Conservation (phyloP, 1,139 yeast species). For the Taphrina populina region DNA sequence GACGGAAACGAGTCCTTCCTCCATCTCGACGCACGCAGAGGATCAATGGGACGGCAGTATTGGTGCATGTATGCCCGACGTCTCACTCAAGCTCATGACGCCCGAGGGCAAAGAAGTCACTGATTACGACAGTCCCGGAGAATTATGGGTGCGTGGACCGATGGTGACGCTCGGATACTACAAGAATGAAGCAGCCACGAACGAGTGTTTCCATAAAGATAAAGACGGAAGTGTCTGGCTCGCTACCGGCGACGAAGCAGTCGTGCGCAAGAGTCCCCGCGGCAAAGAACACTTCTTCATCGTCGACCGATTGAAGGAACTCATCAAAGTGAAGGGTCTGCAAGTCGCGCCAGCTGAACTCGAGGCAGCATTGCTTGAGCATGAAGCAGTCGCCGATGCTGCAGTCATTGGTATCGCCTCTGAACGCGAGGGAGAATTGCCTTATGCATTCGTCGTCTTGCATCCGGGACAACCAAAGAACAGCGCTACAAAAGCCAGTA, state of each 20-base stretch:
- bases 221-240: constrained; percentile 61
- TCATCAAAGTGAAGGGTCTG: constrained; percentile 68
- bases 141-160: constrained; percentile 72
- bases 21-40: constrained; percentile 52
- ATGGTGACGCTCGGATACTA: constrained; percentile 62
- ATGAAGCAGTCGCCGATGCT: constrained; percentile 44
- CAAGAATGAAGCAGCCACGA: constrained; percentile 45
- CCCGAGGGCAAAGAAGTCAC: constrained; percentile 49
- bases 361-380: constrained; percentile 61
- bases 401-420: constrained; percentile 47
- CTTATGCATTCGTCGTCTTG: constrained; percentile 47
- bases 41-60: constrained; percentile 55
- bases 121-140: constrained; percentile 63
- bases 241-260: constrained; percentile 62
- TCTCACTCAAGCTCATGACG: constrained; percentile 51
- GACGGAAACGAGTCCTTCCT: constrained; percentile 91
- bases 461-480: constrained; percentile 37
- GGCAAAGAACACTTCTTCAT: constrained; percentile 56
- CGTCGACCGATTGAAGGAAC: constrained; percentile 66
- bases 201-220: constrained; percentile 44
- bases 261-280: constrained; percentile 43
- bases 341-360: constrained; percentile 80
- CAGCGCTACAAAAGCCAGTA: constrained; percentile 22
- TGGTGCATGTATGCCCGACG: constrained; percentile 54
- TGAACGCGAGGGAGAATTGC: constrained; percentile 46